A percentile compares a stretch with the other conserved stretches of the same genome.
Conservation (phyloP, 2,329 filamentous ascomycete genomes). For the Dothidotthia symphoricarpi region DNA sequence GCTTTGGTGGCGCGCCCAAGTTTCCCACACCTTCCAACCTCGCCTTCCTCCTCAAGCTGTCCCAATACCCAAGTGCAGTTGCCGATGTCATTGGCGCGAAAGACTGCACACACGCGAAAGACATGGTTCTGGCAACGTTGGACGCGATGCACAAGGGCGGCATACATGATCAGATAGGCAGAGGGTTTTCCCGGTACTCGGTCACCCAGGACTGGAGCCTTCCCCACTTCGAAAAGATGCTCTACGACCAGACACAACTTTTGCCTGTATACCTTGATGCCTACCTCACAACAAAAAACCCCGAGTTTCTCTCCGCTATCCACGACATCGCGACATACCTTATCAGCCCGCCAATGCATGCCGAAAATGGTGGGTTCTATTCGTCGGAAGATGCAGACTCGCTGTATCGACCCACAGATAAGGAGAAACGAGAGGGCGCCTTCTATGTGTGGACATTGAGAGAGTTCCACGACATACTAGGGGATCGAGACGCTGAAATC, state of each 20-base stretch:
- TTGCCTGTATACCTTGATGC: conserved; percentile 82
- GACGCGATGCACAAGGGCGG: conserved; percentile 72
- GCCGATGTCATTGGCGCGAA: conserved; percentile 82
- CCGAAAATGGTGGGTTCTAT: conserved; percentile 71
- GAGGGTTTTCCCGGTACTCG: conserved; percentile 81
- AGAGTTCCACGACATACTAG: conserved; percentile 77
- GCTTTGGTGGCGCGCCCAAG: conserved; percentile 75
- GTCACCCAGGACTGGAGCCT: conserved; percentile 90
- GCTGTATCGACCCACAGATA: conserved; percentile 68
- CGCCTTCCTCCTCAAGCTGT: conserved; percentile 74
- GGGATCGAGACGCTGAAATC: conserved; percentile 66
- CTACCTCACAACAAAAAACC: conserved; percentile 66
- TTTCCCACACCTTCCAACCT: conserved; percentile 87
- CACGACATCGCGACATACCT: conserved; percentile 87
- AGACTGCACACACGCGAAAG: conserved; percentile 69
- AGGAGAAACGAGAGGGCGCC: conserved; percentile 82
- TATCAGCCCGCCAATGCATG: conserved; percentile 66
- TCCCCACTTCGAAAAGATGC: conserved; percentile 96
- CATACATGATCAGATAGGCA: conserved; percentile 72
- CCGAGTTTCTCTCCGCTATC: conserved; percentile 74
- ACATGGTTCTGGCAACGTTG: conserved; percentile 79
- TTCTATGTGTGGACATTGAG: conserved; percentile 93
- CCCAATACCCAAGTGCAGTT: conserved; percentile 68
- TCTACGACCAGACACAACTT: conserved; percentile 87
- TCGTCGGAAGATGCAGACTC: conserved; percentile 92